A percentile compares a stretch with the other conserved stretches of the same genome.
These are phyloP conservation scores for Phycomyces blakesleeanus DNA, from an alignment of 192 early-diverging fungal genomes.

Conservation along the genomic window DNA sequence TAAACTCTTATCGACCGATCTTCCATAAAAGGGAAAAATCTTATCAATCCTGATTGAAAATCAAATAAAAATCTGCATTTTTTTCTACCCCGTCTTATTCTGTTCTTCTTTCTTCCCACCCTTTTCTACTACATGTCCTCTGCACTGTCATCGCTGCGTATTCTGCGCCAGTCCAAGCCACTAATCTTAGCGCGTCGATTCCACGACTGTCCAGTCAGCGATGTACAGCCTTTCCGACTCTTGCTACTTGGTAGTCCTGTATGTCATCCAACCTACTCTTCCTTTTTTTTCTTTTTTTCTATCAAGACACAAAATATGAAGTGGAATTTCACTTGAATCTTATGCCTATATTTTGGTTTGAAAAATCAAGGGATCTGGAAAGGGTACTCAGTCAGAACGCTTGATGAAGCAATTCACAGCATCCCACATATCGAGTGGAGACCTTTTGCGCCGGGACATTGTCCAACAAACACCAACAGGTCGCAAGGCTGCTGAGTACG, in stretches of 20 bases:
- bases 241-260: slow-evolving; percentile 75
- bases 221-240: slow-evolving; percentile 53
- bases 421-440: slow-evolving; percentile 77
- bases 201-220: slow-evolving; percentile 29
- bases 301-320: not conserved
- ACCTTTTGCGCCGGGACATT: slow-evolving; percentile 84
- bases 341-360: slow-evolving; percentile 5
- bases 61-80: not conserved
- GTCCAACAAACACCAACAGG: slow-evolving; percentile 60
- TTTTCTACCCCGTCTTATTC: not conserved
- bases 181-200: not conserved
- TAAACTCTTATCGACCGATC: not conserved
- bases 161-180: not conserved
- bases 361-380: slow-evolving; percentile 66
- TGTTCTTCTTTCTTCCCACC: not conserved
- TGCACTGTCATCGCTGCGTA: not conserved
- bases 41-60: not conserved
- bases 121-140: not conserved
- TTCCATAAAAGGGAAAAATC: slow-evolving; percentile 1
- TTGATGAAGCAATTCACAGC: slow-evolving; percentile 67
- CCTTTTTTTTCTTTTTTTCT: slow-evolving; percentile 11
- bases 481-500: slow-evolving; percentile 51
- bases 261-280: slow-evolving; percentile 38
- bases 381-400: slow-evolving; percentile 87
- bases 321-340: not conserved